These are phyloP conservation scores for Rhododendron henanense DNA, from an alignment of 148 eudicot species.

Conservation along the genomic window DNA sequence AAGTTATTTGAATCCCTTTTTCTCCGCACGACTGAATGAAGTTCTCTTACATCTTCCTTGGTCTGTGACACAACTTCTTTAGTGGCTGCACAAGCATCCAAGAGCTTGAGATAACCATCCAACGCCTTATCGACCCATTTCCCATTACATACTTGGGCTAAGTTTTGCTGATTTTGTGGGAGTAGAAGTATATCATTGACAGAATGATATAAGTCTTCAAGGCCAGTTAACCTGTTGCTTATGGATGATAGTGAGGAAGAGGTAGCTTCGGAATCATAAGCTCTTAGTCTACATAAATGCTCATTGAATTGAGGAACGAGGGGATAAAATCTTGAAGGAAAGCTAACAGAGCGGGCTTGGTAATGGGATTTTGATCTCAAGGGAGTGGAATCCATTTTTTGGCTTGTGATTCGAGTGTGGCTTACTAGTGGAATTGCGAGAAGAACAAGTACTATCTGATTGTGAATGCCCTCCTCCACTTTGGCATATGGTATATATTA, in stretches of 20 bases:
- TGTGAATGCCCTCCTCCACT: background rate
- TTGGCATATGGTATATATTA: background rate
- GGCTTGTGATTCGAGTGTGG: slow-evolving; percentile 1
- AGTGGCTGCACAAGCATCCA: slow-evolving; percentile 24
- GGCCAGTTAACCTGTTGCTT: slow-evolving; percentile 22
- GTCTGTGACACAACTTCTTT: slow-evolving; percentile 25
- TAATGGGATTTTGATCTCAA: slow-evolving; percentile 9
- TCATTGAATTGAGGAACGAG: slow-evolving; percentile 24
- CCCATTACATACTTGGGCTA: background rate
- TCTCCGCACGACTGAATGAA: slow-evolving; percentile 20
- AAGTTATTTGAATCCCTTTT: slow-evolving; percentile 13
- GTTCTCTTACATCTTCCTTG: slow-evolving; percentile 16
- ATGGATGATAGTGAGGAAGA: slow-evolving; percentile 36
- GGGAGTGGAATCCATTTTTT: slow-evolving; percentile 14
- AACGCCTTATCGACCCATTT: slow-evolving; percentile 18
- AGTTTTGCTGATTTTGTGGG: slow-evolving; percentile 23
- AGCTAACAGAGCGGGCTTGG: slow-evolving; percentile 32
- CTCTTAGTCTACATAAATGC: slow-evolving; percentile 29
- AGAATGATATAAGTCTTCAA: slow-evolving; percentile 18
- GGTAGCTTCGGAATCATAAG: slow-evolving; percentile 25
- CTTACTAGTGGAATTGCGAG: background rate
- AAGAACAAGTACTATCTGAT: background rate
- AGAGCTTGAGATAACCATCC: slow-evolving; percentile 32
- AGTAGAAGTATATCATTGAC: slow-evolving; percentile 34
- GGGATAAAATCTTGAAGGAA: slow-evolving; percentile 25